Evolutionary conservation across 2,329 filamentous ascomycete genomes (phyloP).

Genomic region (Seiridium cupressi): DNA sequence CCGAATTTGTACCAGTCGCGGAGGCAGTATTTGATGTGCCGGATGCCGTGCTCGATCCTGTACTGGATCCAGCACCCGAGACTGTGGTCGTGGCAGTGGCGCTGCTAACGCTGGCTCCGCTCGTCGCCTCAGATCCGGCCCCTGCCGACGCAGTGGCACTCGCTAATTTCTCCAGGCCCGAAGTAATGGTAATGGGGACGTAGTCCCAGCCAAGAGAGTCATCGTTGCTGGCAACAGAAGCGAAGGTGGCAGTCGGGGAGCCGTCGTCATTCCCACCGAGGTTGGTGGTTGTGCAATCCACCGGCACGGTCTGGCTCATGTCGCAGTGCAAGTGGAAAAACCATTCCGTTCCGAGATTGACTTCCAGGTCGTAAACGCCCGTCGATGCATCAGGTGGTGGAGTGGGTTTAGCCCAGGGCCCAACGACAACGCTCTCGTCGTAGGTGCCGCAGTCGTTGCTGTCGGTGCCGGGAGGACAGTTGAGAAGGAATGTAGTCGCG

Average conservation of each 20-base stretch:
- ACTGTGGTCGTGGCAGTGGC: background rate
- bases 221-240: background rate
- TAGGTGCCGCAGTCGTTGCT: conserved; percentile 6
- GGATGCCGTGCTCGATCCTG: background rate
- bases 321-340: conserved; percentile 5
- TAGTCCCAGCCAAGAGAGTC: background rate
- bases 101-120: background rate
- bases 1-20: background rate
- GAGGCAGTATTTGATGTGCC: background rate
- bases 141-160: background rate
- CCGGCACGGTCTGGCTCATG: conserved; percentile 4
- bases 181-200: conserved; percentile 5
- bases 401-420: conserved; percentile 2
- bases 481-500: conserved; percentile 7
- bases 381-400: conserved; percentile 1
- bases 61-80: background rate
- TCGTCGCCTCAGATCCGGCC: background rate
- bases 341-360: conserved; percentile 3
- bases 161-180: conserved; percentile 4
- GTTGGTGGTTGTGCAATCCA: conserved; percentile 6
- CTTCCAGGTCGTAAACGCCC: background rate
- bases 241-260: background rate
- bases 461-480: conserved; percentile 5
- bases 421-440: conserved; percentile 4
- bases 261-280: conserved; percentile 5